Percentiles rank a stretch among this genome's conserved stretches.
Evolutionary conservation across 2,329 filamentous ascomycete species (phyloP).

Genomic region (Malbranchea cinnamomea): DNA sequence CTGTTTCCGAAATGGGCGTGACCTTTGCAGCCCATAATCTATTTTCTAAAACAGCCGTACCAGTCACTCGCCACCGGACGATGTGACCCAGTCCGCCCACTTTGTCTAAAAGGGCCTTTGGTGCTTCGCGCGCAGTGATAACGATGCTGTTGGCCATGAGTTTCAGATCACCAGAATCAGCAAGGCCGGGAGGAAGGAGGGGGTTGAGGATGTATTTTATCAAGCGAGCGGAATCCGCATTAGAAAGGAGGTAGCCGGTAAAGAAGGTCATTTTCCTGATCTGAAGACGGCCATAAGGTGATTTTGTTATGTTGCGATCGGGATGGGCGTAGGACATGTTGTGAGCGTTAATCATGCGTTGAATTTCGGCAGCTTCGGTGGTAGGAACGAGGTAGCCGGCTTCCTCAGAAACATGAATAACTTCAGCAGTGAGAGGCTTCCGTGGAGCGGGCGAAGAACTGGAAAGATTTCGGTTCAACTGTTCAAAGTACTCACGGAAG

Average conservation of each 20-base stretch:
- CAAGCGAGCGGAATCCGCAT: conserved; percentile 56
- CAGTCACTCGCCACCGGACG: conserved; percentile 70
- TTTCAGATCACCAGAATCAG: conserved; percentile 55
- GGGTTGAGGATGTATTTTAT: conserved; percentile 45
- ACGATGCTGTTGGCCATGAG: conserved; percentile 80
- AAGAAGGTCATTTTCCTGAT: conserved; percentile 85
- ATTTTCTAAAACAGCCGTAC: conserved; percentile 59
- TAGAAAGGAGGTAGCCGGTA: conserved; percentile 74
- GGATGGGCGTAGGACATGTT: conserved; percentile 37
- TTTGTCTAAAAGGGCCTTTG: conserved; percentile 58
- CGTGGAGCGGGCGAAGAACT: conserved; percentile 33
- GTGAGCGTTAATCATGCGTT: conserved; percentile 78
- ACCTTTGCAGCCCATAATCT: conserved; percentile 78
- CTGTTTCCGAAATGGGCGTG: conserved; percentile 51
- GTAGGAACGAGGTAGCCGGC: conserved; percentile 61
- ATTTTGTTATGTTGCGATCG: conserved; percentile 23
- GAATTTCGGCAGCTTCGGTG: conserved; percentile 66
- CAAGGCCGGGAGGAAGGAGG: conserved; percentile 44
- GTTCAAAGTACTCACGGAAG: conserved; percentile 71
- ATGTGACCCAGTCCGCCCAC: conserved; percentile 77
- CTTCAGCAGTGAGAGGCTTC: conserved; percentile 57
- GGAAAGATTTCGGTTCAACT: conserved; percentile 51
- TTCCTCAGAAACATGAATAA: conserved; percentile 71
- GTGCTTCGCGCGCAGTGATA: conserved; percentile 66
- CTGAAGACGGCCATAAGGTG: conserved; percentile 38